Conservation (phyloP, 768 basidiomycete species). For the Mycena rebaudengoi region DNA sequence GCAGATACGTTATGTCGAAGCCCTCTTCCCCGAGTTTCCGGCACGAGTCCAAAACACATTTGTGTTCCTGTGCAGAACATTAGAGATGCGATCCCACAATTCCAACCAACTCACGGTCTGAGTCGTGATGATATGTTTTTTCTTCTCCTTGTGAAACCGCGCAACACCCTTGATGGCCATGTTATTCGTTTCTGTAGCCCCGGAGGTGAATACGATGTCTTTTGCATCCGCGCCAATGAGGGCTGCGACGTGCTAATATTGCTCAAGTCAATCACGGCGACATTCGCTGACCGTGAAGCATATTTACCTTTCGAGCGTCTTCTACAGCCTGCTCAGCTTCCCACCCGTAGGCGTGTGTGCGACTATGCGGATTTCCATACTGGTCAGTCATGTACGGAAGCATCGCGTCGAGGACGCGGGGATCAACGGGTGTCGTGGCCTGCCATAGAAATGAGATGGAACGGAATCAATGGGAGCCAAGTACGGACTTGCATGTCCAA, state of each 20-base stretch:
- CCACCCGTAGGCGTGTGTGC: conserved; percentile 99
- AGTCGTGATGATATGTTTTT: conserved; percentile 92
- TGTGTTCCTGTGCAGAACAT: conserved; percentile 80
- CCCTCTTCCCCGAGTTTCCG: conserved; percentile 95
- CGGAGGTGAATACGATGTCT: conserved; percentile 97
- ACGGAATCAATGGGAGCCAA: not conserved
- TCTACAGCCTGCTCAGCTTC: conserved; percentile 97
- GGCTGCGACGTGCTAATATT: conserved; percentile 81
- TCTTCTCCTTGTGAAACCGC: conserved; percentile 93
- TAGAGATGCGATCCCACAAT: not conserved
- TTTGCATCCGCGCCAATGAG: conserved; percentile 94
- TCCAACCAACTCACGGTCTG: conserved; percentile 74
- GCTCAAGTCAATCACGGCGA: not conserved
- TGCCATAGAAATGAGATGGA: conserved; percentile 39
- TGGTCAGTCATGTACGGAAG: conserved; percentile 94
- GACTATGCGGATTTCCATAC: conserved; percentile 97
- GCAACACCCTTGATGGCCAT: conserved; percentile 98
- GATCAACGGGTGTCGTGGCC: conserved; percentile 98
- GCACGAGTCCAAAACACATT: conserved; percentile 98
- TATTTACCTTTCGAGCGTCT: conserved; percentile 79
- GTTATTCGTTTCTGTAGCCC: conserved; percentile 98
- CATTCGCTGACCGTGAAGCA: conserved; percentile 3
- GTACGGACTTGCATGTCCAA: conserved; percentile 91
- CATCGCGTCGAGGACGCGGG: conserved; percentile 96
- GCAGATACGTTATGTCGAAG: conserved; percentile 97